Conservation (phyloP, 495 filamentous ascomycete species). For the Lasiosphaeria miniovina region DNA sequence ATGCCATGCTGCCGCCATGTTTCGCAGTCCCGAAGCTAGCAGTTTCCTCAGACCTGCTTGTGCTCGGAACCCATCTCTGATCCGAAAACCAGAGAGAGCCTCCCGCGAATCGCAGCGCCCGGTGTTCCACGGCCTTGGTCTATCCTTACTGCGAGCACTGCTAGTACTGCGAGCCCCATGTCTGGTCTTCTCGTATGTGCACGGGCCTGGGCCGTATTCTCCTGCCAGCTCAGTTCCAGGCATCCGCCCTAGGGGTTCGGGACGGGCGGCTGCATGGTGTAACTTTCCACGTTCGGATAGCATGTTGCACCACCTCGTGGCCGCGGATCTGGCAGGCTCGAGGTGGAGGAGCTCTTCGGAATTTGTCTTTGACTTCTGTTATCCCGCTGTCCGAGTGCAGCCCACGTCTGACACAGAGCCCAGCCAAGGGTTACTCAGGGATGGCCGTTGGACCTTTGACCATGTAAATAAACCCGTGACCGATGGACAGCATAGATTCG, state of each 20-base stretch:
- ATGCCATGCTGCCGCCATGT: not conserved
- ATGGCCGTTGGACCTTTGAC: not conserved
- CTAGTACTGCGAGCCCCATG: not conserved
- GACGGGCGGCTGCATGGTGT: conserved; percentile 1
- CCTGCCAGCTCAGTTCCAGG: not conserved
- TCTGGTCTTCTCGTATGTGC: not conserved
- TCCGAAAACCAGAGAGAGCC: conserved; percentile 6
- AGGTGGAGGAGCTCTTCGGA: not conserved
- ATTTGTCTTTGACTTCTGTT: not conserved
- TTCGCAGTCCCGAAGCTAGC: not conserved
- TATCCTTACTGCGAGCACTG: not conserved
- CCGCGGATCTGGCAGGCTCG: not conserved
- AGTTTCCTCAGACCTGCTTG: not conserved
- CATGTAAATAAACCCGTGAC: not conserved
- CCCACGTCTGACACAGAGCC: not conserved
- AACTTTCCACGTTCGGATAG: conserved; percentile 7
- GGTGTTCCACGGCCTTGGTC: not conserved
- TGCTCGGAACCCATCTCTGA: conserved; percentile 2
- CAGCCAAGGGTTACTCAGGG: not conserved
- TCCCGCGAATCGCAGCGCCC: conserved; percentile 7
- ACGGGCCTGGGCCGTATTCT: not conserved
- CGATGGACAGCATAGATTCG: not conserved
- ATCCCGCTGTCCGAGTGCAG: not conserved
- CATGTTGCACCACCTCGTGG: conserved; percentile 14
- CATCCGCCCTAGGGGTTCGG: not conserved